A percentile compares a stretch with the other conserved stretches of the same genome.
Conservation (phyloP, 495 filamentous ascomycete genomes). For the Penicillium verhagenii region DNA sequence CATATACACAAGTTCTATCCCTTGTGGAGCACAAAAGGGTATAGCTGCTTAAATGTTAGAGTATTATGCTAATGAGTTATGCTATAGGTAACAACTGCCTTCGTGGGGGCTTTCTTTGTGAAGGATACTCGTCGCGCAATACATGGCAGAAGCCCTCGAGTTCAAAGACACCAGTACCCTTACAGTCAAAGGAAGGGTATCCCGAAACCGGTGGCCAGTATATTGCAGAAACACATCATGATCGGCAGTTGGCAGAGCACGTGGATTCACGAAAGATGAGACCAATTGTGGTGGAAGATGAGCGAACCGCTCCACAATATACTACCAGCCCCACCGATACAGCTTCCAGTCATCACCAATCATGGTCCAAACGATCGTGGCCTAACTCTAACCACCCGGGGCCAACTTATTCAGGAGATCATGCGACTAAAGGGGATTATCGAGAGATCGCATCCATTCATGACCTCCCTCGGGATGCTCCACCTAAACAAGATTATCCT, state of each 20-base stretch:
- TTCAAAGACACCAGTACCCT: slow-evolving; percentile 64
- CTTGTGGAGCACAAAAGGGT: background rate
- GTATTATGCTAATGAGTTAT: background rate
- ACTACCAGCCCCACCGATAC: slow-evolving; percentile 40
- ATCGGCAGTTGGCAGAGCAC: slow-evolving; percentile 38
- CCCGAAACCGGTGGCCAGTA: slow-evolving; percentile 46
- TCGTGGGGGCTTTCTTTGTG: slow-evolving; percentile 87
- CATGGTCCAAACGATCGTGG: slow-evolving; percentile 45
- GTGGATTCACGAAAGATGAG: slow-evolving; percentile 40
- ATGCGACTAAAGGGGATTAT: slow-evolving; percentile 39
- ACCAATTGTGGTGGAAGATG: slow-evolving; percentile 47
- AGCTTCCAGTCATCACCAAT: slow-evolving; percentile 26
- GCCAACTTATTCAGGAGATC: slow-evolving; percentile 34
- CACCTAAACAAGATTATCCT: slow-evolving; percentile 41
- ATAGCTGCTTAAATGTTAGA: background rate
- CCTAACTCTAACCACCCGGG: slow-evolving; percentile 28
- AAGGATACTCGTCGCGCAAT: slow-evolving; percentile 82
- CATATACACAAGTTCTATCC: background rate
- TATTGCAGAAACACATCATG: slow-evolving; percentile 49
- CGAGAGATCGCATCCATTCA: slow-evolving; percentile 46
- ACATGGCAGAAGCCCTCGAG: slow-evolving; percentile 68
- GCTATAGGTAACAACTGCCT: slow-evolving; percentile 91
- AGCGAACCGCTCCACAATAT: slow-evolving; percentile 37
- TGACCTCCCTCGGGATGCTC: slow-evolving; percentile 42
- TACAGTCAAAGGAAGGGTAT: slow-evolving; percentile 83